These are phyloP conservation scores for Lentinula aciculospora DNA, from an alignment of 768 basidiomycete species.

Conservation along the genomic window DNA sequence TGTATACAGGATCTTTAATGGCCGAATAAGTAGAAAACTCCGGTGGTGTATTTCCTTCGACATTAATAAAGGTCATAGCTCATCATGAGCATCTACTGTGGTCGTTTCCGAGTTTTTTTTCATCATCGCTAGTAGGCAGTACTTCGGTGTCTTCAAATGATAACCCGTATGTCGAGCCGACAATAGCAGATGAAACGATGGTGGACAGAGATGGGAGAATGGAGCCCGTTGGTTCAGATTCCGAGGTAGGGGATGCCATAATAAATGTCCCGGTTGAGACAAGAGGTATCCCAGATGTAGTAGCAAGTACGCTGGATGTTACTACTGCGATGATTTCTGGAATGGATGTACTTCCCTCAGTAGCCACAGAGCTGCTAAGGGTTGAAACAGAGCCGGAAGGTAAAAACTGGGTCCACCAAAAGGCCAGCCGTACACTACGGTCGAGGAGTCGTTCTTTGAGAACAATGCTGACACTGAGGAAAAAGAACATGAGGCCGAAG, in stretches of 20 bases:
- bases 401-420: slow-evolving; percentile 84
- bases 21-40: background rate
- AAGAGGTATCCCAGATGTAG: background rate
- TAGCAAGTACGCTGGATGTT: background rate
- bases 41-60: too few relatives aligned
- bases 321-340: background rate
- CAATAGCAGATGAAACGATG: background rate
- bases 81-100: background rate
- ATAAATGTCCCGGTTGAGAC: background rate
- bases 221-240: background rate
- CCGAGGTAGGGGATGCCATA: background rate
- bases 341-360: background rate
- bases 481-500: slow-evolving; percentile 75
- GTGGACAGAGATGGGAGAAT: background rate
- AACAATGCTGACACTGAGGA: slow-evolving; percentile 79
- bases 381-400: slow-evolving; percentile 25
- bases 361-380: background rate
- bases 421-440: slow-evolving; percentile 67
- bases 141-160: background rate
- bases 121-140: background rate
- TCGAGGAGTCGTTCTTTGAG: slow-evolving; percentile 85
- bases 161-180: background rate
- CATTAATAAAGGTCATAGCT: too few relatives aligned
- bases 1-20: background rate
- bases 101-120: background rate